A percentile compares a stretch with the other conserved stretches of the same genome.
phyloP scores from a whole-genome alignment of 305 asterid species.

The Solanum chacoense region DNA sequence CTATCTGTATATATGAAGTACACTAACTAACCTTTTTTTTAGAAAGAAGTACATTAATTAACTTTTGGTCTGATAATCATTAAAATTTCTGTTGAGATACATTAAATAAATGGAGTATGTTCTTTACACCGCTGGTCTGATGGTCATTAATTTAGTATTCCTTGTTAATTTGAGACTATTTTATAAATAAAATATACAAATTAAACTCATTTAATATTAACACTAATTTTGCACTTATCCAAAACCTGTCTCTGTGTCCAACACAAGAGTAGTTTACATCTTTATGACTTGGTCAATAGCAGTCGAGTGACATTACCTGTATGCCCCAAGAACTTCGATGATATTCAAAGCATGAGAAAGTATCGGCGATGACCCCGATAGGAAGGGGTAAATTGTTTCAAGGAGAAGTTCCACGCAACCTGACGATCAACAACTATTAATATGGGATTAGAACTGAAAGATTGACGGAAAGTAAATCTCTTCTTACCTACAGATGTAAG shows the following conservation, averaged over 20 bases:
- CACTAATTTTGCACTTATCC: not conserved
- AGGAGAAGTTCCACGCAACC: slow-evolving; percentile 97
- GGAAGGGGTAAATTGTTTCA: slow-evolving; percentile 87
- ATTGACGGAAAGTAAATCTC: slow-evolving; percentile 5
- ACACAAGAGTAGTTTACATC: not conserved
- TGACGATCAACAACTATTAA: slow-evolving; percentile 24
- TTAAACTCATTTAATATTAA: not conserved
- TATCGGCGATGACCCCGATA: slow-evolving; percentile 65
- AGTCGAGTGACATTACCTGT: slow-evolving; percentile 39
- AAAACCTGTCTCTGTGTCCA: not conserved
- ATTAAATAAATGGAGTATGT: not conserved
- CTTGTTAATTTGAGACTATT: not conserved
- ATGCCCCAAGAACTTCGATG: slow-evolving; percentile 96
- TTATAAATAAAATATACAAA: not conserved
- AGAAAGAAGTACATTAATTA: not conserved
- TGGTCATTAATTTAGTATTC: not conserved
- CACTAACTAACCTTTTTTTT: not conserved
- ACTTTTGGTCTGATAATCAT: not conserved
- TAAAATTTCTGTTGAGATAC: not conserved
- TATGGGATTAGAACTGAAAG: slow-evolving; percentile 2
- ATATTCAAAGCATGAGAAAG: slow-evolving; percentile 77
- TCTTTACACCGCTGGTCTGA: not conserved
- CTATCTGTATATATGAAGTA: not conserved
- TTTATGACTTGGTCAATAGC: not conserved
- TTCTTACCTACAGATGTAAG: slow-evolving; percentile 92